These are phyloP conservation scores for Spergularia bocconei DNA, from an alignment of 148 eudicot species.

Conservation along the genomic window DNA sequence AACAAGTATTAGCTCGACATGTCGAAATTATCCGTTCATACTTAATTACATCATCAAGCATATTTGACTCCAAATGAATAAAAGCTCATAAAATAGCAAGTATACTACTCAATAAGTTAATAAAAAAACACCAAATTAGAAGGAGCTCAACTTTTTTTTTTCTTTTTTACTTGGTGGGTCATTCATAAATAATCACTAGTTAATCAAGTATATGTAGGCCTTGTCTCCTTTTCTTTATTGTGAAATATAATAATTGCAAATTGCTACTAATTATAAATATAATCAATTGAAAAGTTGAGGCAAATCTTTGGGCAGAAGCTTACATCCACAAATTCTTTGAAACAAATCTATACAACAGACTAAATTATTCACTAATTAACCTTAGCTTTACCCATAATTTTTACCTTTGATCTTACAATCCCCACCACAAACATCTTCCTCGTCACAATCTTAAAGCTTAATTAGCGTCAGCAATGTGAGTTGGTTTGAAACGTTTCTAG, in stretches of 20 bases:
- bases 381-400: slow-evolving; percentile 5
- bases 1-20: not conserved
- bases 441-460: slow-evolving; percentile 1
- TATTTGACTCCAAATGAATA: slow-evolving; percentile 2
- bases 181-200: not conserved
- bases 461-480: not conserved
- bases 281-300: slow-evolving; percentile 17
- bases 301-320: slow-evolving; percentile 18
- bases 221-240: not conserved
- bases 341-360: not conserved
- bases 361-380: not conserved
- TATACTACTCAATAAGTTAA: not conserved
- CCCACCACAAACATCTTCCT: slow-evolving; percentile 13
- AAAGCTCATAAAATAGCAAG: not conserved
- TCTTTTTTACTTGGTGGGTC: not conserved
- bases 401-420: not conserved
- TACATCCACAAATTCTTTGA: slow-evolving; percentile 18
- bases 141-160: not conserved
- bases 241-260: not conserved
- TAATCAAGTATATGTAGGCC: not conserved
- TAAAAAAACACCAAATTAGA: not conserved
- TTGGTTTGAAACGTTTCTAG: not conserved
- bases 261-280: not conserved
- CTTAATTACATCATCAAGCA: slow-evolving; percentile 11
- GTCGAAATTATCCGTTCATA: slow-evolving; percentile 9